Base-by-base conservation (phyloP, 148 eudicot genomes). In the Silene latifolia region DNA sequence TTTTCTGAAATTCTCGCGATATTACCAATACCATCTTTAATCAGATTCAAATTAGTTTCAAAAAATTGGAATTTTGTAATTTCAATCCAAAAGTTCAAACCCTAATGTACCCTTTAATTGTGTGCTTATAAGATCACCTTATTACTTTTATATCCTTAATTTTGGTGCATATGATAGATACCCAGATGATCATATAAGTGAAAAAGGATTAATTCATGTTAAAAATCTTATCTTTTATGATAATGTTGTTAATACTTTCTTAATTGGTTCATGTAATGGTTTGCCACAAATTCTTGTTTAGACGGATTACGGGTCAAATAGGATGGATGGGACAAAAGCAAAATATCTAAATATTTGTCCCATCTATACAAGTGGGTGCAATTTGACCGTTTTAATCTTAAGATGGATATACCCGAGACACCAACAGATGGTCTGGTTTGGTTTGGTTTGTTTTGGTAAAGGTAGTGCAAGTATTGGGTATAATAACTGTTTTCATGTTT, bases 241-340 rank as follows among this genome's bases (percentile, higher is more conserved):
- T 75, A 80, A 80, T 75, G 72, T 72, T 74, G 82, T 79, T 65
- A 65, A 75, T 71, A 75, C 82, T 75, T 80, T 80, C 57, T 71
- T 80, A n/a, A 75, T 80, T 71, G 79, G 79, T 54, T 80, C 82
- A 18, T 80, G 61, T 32, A 0, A 32, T 32, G 35, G 35, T 32
- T 32, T n/a, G 29, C 3, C 35, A 32, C 35, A 32, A 32, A 32
- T 32, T 32, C 35, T 32, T 32, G 35, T 32, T 32, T 32, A 32
- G 35, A 32, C 35, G 35, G 35, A 32, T 27, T 27, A 27, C 29
- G 29, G 1, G 29, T 27, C 29, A 27, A 27, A 27, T 27, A 27
- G 29, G 29, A 27, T 27, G 3, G 29, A 27, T 27, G 29, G 29
- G 29, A 27, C 29, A 27, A 27, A 1, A 3, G 29, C 29, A 27